Conservation (phyloP, 2,329 filamentous ascomycete genomes). For the Alternaria atra region DNA sequence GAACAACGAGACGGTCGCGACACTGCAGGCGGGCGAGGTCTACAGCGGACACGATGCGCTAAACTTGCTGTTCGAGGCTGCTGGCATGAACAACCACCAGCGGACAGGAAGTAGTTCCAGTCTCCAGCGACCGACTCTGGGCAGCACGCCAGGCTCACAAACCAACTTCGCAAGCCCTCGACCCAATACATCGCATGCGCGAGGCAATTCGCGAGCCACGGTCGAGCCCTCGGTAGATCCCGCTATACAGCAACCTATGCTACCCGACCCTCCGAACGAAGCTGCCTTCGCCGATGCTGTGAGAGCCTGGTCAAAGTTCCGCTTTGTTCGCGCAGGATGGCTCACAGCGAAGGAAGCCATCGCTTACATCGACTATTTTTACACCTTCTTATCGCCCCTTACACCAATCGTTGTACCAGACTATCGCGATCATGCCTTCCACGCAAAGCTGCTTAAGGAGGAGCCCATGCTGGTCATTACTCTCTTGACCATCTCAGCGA, state of each 20-base stretch:
- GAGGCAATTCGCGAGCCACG: conserved; percentile 33
- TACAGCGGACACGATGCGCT: conserved; percentile 93
- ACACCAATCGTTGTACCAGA: conserved; percentile 94
- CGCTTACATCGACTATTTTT: conserved; percentile 95
- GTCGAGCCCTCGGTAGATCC: conserved; percentile 44
- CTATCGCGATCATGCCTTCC: conserved; percentile 81
- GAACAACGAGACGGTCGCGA: conserved; percentile 67
- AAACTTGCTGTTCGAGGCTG: conserved; percentile 89
- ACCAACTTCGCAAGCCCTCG: conserved; percentile 48
- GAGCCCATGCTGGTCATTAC: conserved; percentile 94
- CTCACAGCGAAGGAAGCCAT: conserved; percentile 94
- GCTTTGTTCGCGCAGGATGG: conserved; percentile 97
- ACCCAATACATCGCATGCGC: conserved; percentile 32
- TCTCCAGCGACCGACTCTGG: conserved; percentile 46
- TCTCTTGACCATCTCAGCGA: conserved; percentile 87
- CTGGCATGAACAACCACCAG: conserved; percentile 59
- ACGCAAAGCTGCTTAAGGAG: conserved; percentile 81
- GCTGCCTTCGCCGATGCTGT: conserved; percentile 69
- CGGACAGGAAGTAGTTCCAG: conserved; percentile 58
- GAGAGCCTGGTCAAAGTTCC: conserved; percentile 87
- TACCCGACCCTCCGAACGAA: conserved; percentile 47
- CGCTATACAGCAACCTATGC: conserved; percentile 35
- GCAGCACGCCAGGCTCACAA: conserved; percentile 49
- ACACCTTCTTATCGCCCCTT: conserved; percentile 86
- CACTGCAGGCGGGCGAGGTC: conserved; percentile 71